phyloP scores from a whole-genome alignment of 441 rosid genomes.

The Gossypium gossypioides region DNA sequence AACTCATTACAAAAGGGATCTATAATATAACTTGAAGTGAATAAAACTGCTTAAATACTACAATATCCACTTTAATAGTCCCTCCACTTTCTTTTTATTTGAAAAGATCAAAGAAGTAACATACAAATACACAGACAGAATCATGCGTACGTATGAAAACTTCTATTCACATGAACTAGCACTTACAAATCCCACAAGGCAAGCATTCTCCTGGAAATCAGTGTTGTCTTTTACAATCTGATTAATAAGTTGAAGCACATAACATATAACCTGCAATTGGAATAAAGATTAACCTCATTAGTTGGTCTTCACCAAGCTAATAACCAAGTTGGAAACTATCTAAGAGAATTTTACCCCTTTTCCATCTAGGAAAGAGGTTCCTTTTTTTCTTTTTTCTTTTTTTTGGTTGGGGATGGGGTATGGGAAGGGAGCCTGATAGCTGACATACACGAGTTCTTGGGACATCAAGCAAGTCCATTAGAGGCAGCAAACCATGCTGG shows the following conservation, averaged over 20 bases:
- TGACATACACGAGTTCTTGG: slow-evolving; percentile 67
- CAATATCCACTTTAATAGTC: neutral
- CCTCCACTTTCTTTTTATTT: neutral
- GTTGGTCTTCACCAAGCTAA: slow-evolving; percentile 11
- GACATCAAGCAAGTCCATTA: slow-evolving; percentile 80
- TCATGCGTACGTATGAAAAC: neutral
- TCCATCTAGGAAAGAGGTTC: neutral
- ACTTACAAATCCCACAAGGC: slow-evolving; percentile 91
- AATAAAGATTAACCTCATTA: slow-evolving; percentile 9
- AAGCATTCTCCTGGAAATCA: slow-evolving; percentile 93
- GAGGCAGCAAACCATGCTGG: slow-evolving; percentile 87
- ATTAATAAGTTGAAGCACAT: slow-evolving; percentile 82
- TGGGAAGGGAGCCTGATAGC: slow-evolving; percentile 8
- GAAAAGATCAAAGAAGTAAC: slow-evolving; percentile 1
- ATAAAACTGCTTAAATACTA: slow-evolving; percentile 15
- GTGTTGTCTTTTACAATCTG: slow-evolving; percentile 74
- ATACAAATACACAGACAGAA: neutral
- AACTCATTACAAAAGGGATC: slow-evolving; percentile 80
- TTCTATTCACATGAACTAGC: slow-evolving; percentile 7
- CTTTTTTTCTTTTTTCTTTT: neutral
- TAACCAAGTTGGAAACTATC: slow-evolving; percentile 4
- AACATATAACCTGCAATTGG: slow-evolving; percentile 62
- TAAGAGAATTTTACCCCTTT: neutral
- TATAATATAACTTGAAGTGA: slow-evolving; percentile 28
- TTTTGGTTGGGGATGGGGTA: neutral